Percentiles rank a stretch among this genome's conserved stretches.
phyloP scores from a whole-genome alignment of 768 basidiomycete genomes.

The Tulasnella sp. region DNA sequence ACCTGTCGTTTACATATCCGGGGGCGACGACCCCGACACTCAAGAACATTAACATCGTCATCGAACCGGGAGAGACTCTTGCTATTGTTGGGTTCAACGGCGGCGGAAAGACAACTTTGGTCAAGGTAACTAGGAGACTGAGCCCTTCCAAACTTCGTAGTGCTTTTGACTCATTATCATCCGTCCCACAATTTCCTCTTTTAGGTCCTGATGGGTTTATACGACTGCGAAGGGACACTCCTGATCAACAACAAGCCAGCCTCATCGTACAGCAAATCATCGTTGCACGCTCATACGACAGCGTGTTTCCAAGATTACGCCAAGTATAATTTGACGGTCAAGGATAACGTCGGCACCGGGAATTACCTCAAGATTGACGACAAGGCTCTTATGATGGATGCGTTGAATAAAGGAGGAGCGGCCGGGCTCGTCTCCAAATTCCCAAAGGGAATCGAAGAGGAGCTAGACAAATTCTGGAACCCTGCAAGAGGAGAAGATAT shows the following conservation, averaged over 20 bases:
- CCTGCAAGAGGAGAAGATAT: conserved; percentile 1
- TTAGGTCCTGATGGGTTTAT: conserved; percentile 60
- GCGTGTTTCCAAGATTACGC: conserved; percentile 83
- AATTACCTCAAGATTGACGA: conserved; percentile 56
- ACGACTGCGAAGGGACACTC: conserved; percentile 69
- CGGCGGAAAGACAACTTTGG: conserved; percentile 24
- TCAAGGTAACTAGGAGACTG: background rate
- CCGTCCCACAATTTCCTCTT: conserved; percentile 69
- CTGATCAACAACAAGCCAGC: conserved; percentile 64
- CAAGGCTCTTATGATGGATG: conserved; percentile 48
- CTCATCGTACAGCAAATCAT: conserved; percentile 54
- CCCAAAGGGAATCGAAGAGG: conserved; percentile 66
- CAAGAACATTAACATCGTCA: conserved; percentile 57
- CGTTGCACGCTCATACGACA: conserved; percentile 65
- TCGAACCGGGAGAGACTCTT: conserved; percentile 69
- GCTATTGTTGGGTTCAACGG: conserved; percentile 59
- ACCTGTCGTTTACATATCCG: conserved; percentile 72
- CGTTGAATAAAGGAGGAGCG: conserved; percentile 67
- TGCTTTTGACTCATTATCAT: too few relatives aligned
- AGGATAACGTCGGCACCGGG: conserved; percentile 86
- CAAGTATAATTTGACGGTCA: conserved; percentile 57
- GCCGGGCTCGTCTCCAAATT: conserved; percentile 54
- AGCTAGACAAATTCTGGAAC: conserved; percentile 40
- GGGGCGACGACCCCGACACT: conserved; percentile 61
- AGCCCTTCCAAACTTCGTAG: background rate